A percentile compares a stretch with the other conserved stretches of the same genome.
These are phyloP conservation scores for Soucietia sequanensis DNA, from an alignment of 805 yeast genomes.

Conservation along the genomic window DNA sequence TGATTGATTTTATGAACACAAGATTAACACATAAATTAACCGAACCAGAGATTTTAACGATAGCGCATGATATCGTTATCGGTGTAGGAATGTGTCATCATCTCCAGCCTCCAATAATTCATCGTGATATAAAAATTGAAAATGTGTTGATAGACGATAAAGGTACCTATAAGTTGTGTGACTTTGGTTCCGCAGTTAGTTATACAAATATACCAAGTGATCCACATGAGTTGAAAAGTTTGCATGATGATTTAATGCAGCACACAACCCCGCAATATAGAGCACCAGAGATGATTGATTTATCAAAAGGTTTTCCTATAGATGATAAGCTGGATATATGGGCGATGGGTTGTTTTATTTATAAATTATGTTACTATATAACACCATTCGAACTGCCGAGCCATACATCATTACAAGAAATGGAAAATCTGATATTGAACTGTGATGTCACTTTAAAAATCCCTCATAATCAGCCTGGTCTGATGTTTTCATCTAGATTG, in stretches of 20 bases:
- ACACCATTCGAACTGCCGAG: conserved; percentile 70
- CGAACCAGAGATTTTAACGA: conserved; percentile 65
- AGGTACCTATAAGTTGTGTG: conserved; percentile 79
- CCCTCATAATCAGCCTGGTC: conserved; percentile 47
- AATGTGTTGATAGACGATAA: conserved; percentile 78
- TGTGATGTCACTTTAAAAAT: conserved; percentile 47
- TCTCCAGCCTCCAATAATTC: conserved; percentile 65
- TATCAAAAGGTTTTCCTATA: conserved; percentile 76
- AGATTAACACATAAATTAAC: conserved; percentile 63
- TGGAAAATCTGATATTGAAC: conserved; percentile 61
- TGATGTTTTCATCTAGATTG: conserved; percentile 55
- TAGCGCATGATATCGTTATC: conserved; percentile 66
- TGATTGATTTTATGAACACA: conserved; percentile 78
- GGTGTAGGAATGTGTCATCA: conserved; percentile 82
- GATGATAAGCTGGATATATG: conserved; percentile 93
- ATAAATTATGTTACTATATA: conserved; percentile 86
- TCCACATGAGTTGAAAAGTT: conserved; percentile 66
- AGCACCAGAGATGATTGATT: conserved; percentile 94
- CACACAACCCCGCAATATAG: conserved; percentile 97
- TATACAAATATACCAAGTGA: conserved; percentile 65
- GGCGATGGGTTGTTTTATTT: conserved; percentile 93
- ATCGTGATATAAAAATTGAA: conserved; percentile 87
- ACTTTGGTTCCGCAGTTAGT: conserved; percentile 86
- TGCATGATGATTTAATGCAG: conserved; percentile 79
- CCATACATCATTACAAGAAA: conserved; percentile 35